Evolutionary conservation across 139 green algal species (phyloP).

Genomic region (Tetradesmus lagerheimii): DNA sequence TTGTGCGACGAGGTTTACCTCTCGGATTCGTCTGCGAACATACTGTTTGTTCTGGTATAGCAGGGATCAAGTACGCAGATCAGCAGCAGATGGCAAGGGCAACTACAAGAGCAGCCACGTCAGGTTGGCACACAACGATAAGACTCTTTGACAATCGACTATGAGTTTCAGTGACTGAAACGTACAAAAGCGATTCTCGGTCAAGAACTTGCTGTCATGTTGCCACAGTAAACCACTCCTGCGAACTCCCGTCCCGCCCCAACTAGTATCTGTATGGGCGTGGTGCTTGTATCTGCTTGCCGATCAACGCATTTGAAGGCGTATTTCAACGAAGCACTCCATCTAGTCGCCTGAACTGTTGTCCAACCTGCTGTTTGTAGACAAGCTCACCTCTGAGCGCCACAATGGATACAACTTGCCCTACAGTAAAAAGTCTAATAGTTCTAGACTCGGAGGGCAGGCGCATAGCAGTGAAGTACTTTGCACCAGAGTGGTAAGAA

Average conservation of each 20-base stretch:
- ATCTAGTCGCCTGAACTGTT: neutral
- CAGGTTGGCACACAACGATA: neutral
- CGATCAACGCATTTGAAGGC: neutral
- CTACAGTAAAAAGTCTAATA: conserved; percentile 93
- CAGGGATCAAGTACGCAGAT: neutral
- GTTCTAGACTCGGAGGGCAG: conserved; percentile 98
- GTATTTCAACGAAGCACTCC: neutral
- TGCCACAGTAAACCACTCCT: conserved; percentile 1
- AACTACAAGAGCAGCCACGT: neutral
- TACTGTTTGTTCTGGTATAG: neutral
- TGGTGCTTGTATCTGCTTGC: neutral
- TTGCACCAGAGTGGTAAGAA: conserved; percentile 87
- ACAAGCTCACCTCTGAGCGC: neutral
- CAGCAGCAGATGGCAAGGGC: neutral
- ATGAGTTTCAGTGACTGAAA: neutral
- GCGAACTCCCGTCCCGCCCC: neutral
- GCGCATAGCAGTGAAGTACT: conserved; percentile 99
- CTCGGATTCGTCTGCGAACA: conserved; percentile 63
- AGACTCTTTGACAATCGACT: neutral
- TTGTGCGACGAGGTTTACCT: conserved; percentile 37
- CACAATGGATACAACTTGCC: conserved; percentile 67
- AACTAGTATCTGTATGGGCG: neutral
- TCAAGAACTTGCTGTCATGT: neutral
- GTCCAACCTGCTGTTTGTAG: neutral
- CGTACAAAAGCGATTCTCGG: neutral